Conservation (phyloP, 2,329 filamentous ascomycete genomes). For the Didymella sp. region DNA sequence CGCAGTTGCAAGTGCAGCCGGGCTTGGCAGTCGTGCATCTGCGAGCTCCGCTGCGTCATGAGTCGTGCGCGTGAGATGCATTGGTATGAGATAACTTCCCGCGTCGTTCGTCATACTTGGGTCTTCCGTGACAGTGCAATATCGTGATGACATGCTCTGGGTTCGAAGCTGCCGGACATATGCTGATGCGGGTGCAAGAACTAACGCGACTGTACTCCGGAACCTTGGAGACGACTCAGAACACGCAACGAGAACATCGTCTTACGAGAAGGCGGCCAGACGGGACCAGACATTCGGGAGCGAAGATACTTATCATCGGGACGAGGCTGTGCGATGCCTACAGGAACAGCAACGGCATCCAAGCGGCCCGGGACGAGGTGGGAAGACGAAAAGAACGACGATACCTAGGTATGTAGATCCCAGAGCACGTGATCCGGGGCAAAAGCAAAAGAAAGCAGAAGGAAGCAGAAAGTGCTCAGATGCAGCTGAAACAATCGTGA, state of each 20-base stretch:
- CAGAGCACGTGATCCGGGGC: neutral
- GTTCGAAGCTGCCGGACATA: neutral
- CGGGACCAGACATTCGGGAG: too few species aligned
- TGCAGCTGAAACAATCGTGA: neutral
- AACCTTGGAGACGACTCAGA: neutral
- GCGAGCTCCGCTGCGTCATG: neutral
- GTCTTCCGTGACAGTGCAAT: neutral
- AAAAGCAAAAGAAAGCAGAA: too few species aligned
- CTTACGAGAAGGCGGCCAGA: neutral
- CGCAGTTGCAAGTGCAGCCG: constrained; percentile 17
- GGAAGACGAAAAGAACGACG: neutral
- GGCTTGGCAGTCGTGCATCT: constrained; percentile 14
- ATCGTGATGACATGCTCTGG: neutral
- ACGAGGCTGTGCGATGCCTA: neutral
- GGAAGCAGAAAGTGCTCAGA: neutral
- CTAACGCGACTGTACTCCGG: too few species aligned
- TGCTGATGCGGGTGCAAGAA: neutral
- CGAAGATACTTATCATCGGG: neutral
- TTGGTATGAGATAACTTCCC: constrained; percentile 2
- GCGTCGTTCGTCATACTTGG: neutral
- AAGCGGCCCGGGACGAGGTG: neutral
- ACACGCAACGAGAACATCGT: neutral
- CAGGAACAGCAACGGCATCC: neutral
- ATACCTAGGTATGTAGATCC: too few species aligned
- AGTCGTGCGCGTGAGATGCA: constrained; percentile 11